These are phyloP conservation scores for Flaveria ramosissima DNA, from an alignment of 129 eudicot genomes.

Conservation along the genomic window DNA sequence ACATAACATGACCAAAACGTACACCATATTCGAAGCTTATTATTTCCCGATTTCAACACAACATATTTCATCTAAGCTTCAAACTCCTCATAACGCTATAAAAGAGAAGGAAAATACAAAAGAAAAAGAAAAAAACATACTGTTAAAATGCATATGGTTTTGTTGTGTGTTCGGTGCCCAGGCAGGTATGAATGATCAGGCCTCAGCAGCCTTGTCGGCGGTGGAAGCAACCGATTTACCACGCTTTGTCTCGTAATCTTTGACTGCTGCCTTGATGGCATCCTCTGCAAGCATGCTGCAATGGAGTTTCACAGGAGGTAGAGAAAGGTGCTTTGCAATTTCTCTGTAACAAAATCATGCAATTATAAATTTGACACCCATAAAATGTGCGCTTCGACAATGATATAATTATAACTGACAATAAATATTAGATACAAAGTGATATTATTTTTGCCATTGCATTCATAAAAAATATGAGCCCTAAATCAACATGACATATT, in stretches of 20 bases:
- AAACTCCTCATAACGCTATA: slow-evolving; percentile 7
- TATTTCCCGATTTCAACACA: slow-evolving; percentile 10
- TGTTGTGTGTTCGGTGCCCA: background rate
- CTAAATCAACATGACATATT: background rate
- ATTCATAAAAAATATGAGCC: background rate
- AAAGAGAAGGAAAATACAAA: slow-evolving; percentile 3
- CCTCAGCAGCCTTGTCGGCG: slow-evolving; percentile 58
- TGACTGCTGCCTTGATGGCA: slow-evolving; percentile 94
- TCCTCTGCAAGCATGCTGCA: slow-evolving; percentile 99
- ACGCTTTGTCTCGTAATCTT: slow-evolving; percentile 75
- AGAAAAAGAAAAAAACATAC: background rate
- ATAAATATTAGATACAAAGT: background rate
- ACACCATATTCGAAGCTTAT: slow-evolving; percentile 8
- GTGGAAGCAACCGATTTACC: slow-evolving; percentile 42
- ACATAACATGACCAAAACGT: background rate
- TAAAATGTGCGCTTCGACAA: background rate
- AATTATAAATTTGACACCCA: background rate
- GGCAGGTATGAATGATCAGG: slow-evolving; percentile 34
- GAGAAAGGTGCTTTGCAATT: slow-evolving; percentile 93
- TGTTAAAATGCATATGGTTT: slow-evolving; percentile 3
- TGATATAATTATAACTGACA: background rate
- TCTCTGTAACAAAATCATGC: slow-evolving; percentile 60
- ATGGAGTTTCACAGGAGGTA: slow-evolving; percentile 93
- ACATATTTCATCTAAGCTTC: slow-evolving; percentile 14
- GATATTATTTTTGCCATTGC: background rate